Evolutionary conservation across 73 alveolate genomes (phyloP).

Genomic region (Paramecium caudatum): DNA sequence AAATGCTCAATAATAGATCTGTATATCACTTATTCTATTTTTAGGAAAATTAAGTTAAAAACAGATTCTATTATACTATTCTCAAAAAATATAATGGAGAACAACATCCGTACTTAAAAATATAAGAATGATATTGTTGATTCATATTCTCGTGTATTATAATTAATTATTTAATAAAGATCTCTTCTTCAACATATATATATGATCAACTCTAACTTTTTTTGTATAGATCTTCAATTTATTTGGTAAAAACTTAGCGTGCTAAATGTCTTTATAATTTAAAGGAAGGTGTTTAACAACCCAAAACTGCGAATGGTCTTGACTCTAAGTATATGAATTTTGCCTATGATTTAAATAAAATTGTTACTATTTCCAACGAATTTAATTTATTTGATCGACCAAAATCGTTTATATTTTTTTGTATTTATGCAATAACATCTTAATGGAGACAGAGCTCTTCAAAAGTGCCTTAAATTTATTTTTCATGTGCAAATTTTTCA

Average conservation of each 20-base stretch:
- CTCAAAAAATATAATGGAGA: constrained; percentile 38
- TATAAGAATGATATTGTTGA: constrained; percentile 29
- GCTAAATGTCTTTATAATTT: background rate
- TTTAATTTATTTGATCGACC: constrained; percentile 65
- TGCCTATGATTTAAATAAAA: constrained; percentile 10
- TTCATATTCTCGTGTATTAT: background rate
- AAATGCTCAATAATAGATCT: constrained; percentile 29
- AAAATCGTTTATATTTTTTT: constrained; percentile 10
- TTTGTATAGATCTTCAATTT: background rate
- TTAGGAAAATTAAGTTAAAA: constrained; percentile 61
- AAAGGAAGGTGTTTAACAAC: background rate
- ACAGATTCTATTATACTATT: constrained; percentile 43
- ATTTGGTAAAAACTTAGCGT: background rate
- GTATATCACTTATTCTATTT: background rate
- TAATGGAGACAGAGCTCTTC: constrained; percentile 43
- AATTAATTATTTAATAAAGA: background rate
- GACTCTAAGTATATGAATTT: constrained; percentile 46
- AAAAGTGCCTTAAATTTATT: constrained; percentile 59
- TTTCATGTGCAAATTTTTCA: constrained; percentile 75
- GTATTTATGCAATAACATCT: background rate
- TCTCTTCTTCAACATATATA: background rate
- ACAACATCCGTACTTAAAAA: constrained; percentile 45
- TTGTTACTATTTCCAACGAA: constrained; percentile 63
- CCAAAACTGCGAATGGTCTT: constrained; percentile 10
- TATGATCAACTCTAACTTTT: background rate